These are phyloP conservation scores for Aeschynomene evenia DNA, from an alignment of 306 rosid genomes.

Conservation along the genomic window DNA sequence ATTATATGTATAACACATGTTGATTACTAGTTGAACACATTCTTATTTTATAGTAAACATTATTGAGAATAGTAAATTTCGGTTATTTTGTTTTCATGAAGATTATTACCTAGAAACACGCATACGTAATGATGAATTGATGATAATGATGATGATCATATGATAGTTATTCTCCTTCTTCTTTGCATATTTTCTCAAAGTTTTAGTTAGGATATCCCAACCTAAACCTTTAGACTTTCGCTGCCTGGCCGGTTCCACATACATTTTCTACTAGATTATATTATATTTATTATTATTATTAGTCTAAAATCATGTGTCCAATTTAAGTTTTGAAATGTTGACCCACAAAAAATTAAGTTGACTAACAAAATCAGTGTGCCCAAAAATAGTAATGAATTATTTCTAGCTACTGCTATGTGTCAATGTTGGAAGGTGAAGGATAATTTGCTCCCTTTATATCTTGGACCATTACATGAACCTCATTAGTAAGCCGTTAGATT, in stretches of 20 bases:
- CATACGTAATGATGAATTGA: no score
- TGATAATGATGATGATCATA: background rate
- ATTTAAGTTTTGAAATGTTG: background rate
- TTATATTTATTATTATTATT: no score
- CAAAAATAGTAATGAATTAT: no score
- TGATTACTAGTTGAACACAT: no score
- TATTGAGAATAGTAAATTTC: no score
- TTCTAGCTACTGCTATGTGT: no score
- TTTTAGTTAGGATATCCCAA: background rate
- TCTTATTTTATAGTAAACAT: no score
- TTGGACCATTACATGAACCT: no score
- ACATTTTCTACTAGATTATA: background rate
- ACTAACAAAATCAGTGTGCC: background rate
- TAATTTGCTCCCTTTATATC: no score
- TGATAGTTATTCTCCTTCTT: background rate
- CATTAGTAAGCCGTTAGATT: no score
- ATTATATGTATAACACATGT: no score
- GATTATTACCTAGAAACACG: background rate
- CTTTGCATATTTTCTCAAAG: background rate
- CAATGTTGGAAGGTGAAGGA: no score
- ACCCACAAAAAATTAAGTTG: background rate
- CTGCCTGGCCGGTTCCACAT: background rate
- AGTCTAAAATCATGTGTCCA: background rate
- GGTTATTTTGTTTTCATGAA: background rate
- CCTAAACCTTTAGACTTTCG: background rate